phyloP scores from a whole-genome alignment of 306 rosid species.

The Lupinus albus region DNA sequence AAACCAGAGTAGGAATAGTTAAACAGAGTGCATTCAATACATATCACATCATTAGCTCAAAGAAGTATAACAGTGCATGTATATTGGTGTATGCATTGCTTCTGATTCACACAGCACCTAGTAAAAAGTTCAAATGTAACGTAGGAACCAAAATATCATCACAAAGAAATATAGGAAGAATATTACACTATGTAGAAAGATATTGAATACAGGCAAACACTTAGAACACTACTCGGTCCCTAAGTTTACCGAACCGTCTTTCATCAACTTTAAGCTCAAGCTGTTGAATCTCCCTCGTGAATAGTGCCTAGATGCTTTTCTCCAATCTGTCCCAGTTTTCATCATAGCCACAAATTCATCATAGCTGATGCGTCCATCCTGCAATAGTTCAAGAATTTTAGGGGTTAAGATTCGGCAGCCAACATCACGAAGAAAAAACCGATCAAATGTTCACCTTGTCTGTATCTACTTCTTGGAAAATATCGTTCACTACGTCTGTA shows the following conservation, averaged over 20 bases:
- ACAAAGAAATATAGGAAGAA: slow-evolving; percentile 52
- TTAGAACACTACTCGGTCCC: slow-evolving; percentile 60
- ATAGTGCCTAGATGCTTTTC: slow-evolving; percentile 97
- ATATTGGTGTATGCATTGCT: slow-evolving; percentile 30
- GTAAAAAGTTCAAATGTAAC: slow-evolving; percentile 56
- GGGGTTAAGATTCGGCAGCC: slow-evolving; percentile 28
- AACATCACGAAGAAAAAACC: not conserved
- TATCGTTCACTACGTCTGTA: slow-evolving; percentile 95
- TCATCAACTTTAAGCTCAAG: slow-evolving; percentile 97
- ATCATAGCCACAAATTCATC: slow-evolving; percentile 97
- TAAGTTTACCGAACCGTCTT: slow-evolving; percentile 92
- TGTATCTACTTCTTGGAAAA: slow-evolving; percentile 95
- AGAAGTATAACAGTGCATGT: slow-evolving; percentile 40
- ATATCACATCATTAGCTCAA: slow-evolving; percentile 54
- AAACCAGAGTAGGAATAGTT: slow-evolving; percentile 58
- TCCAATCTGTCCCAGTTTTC: slow-evolving; percentile 99
- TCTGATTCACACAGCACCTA: slow-evolving; percentile 48
- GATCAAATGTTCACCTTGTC: slow-evolving; percentile 69
- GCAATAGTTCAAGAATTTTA: slow-evolving; percentile 41
- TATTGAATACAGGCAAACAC: slow-evolving; percentile 46
- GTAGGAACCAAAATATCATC: slow-evolving; percentile 63
- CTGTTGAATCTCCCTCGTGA: slow-evolving; percentile 98
- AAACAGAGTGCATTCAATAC: slow-evolving; percentile 58
- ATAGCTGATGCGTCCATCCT: slow-evolving; percentile 95
- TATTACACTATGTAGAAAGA: slow-evolving; percentile 49